A percentile compares a stretch with the other conserved stretches of the same genome.
These are phyloP conservation scores for Phytophthora pseudosyringae DNA, from an alignment of 352 stramenopile genomes.

Conservation along the genomic window DNA sequence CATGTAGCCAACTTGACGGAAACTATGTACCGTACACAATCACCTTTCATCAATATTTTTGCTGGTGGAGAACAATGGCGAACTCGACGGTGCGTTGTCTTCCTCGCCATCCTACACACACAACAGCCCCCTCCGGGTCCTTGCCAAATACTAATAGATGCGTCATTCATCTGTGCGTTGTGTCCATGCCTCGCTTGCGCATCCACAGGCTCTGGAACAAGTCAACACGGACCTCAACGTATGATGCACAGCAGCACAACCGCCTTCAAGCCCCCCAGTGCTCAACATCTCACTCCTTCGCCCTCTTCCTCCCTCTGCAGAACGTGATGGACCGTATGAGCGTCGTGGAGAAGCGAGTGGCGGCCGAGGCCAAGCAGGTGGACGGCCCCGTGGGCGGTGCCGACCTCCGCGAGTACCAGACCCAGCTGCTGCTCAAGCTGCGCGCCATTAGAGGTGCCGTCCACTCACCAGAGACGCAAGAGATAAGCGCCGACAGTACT, in stretches of 20 bases:
- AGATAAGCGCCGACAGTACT: constrained; percentile 9
- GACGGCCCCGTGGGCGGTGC: constrained; percentile 66
- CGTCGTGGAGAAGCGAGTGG: constrained; percentile 55
- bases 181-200: background rate
- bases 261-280: background rate
- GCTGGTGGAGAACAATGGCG: constrained; percentile 29
- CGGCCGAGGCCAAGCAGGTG: constrained; percentile 35
- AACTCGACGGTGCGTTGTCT: constrained; percentile 14
- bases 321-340: constrained; percentile 56
- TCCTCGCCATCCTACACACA: background rate
- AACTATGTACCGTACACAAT: constrained; percentile 10
- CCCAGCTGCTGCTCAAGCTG: constrained; percentile 63
- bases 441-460: constrained; percentile 58
- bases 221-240: constrained; percentile 43
- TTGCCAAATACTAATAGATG: background rate
- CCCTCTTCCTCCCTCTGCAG: constrained; percentile 30
- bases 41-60: constrained; percentile 1
- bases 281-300: background rate
- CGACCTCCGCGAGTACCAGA: constrained; percentile 76
- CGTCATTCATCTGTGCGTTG: background rate
- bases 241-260: constrained; percentile 10
- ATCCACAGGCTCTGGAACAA: constrained; percentile 35
- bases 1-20: background rate
- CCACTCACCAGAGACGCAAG: background rate
- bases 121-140: background rate